These are phyloP conservation scores for Coelastrella sp. DNA, from an alignment of 139 green algal genomes.

Conservation along the genomic window DNA sequence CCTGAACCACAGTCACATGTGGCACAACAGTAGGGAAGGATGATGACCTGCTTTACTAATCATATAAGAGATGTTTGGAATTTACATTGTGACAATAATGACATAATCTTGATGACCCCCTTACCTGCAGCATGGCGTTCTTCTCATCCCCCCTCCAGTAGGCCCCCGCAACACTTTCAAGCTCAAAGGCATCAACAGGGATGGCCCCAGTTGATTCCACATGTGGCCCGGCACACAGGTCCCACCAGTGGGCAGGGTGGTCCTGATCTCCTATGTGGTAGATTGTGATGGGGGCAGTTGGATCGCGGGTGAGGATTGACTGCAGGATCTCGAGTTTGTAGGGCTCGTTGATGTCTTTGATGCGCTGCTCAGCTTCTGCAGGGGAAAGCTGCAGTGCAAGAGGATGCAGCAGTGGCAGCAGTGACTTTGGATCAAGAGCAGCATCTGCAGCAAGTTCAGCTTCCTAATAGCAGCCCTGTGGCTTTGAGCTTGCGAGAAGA, in stretches of 20 bases:
- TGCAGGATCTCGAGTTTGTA: conserved; percentile 99
- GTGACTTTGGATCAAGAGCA: not conserved
- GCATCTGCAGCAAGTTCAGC: not conserved
- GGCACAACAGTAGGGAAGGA: too few species aligned
- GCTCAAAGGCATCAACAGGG: conserved; percentile 82
- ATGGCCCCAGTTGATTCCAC: conserved; percentile 89
- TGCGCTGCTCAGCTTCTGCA: conserved; percentile 86
- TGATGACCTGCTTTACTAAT: too few species aligned
- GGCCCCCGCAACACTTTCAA: conserved; percentile 91
- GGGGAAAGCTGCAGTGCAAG: conserved; percentile 58
- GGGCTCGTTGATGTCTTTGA: conserved; percentile 86
- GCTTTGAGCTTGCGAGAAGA: too few species aligned
- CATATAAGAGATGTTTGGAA: too few species aligned
- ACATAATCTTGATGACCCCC: not conserved
- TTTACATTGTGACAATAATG: not conserved
- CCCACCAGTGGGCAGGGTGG: conserved; percentile 82
- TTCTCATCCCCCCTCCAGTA: conserved; percentile 88
- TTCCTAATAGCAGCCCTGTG: too few species aligned
- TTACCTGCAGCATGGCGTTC: conserved; percentile 72
- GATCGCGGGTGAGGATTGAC: conserved; percentile 77
- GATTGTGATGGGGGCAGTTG: conserved; percentile 94
- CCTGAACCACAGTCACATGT: too few species aligned
- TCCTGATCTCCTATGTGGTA: conserved; percentile 95
- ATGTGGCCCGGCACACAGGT: conserved; percentile 96
- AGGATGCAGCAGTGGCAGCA: not conserved